Base-by-base conservation (phyloP, 2,329 filamentous ascomycete genomes). In the Xylariaceae sp. region DNA sequence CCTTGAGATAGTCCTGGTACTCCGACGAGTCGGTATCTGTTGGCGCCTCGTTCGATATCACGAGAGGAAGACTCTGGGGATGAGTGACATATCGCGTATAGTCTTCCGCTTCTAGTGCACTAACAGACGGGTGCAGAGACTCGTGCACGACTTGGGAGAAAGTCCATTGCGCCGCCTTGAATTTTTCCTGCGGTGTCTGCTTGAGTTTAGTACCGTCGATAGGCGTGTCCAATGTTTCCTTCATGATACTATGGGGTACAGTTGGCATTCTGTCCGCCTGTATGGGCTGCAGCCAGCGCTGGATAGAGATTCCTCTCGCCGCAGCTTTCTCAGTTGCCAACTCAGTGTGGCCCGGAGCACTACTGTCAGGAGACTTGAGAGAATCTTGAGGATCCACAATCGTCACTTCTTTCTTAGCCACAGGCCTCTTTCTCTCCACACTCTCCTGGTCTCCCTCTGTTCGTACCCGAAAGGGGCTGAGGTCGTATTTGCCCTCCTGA, bases 51-150 rank as follows among this genome's bases (percentile, higher is more conserved):
- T 78, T 82, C 5, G 85, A 87, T 1, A 89, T 78, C 0, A 94
- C 89, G 2, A 99, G 78, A 0, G 92, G 90, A 1, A 99, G 82
- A 47, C 86, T 91, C 48, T 95, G 85, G 1, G 94, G 91, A 63
- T 99, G 94, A 42, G 81, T 83, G 58, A 99, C 84, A 68, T 97
- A 99, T 19, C 87, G 83, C 51, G 85, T 80, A 66, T 99, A 99
- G 66, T 97, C 94, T 42, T 87, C 84, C 19, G 84, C 82, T 71
- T 97, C 92, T 36, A 82, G 78, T 7, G 78, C 71, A 7, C 81
- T 87, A 35, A 99, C 89, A 1, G 83, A 85, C 1, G 94, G 94
- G 57, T 96, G 87, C 40, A 97, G 77, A 5, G 89, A 94, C 65
- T 91, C 87, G 46, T 85, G 79, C 40, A 96, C 87, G 44, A 96